A percentile compares a stretch with the other conserved stretches of the same genome.
phyloP scores from a whole-genome alignment of 202 grass and related monocot genomes.

The Dendrocalamus latiflorus region DNA sequence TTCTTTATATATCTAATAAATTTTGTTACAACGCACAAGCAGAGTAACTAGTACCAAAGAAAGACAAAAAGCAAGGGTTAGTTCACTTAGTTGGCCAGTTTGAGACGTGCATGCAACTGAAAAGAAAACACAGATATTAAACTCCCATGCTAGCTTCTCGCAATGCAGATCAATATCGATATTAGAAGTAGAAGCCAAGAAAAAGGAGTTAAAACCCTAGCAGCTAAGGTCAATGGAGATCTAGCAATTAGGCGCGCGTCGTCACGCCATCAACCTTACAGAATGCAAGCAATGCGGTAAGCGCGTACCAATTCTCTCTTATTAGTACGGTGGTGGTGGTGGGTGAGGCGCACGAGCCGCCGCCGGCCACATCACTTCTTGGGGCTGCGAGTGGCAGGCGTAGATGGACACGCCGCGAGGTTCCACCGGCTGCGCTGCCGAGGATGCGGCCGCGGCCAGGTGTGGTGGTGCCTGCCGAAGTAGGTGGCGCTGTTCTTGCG shows the following conservation, averaged over 20 bases:
- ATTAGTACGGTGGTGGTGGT: slow-evolving; percentile 46
- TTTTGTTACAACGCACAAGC: no score
- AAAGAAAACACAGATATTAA: neutral
- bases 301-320: slow-evolving; percentile 16
- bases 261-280: slow-evolving; percentile 16
- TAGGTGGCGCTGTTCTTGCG: slow-evolving; percentile 26
- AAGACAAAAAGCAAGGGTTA: neutral
- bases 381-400: slow-evolving; percentile 46
- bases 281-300: slow-evolving; percentile 5
- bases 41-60: no score
- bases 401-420: slow-evolving; percentile 51
- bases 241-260: neutral
- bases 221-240: slow-evolving; percentile 13
- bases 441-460: neutral
- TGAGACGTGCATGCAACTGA: slow-evolving; percentile 8
- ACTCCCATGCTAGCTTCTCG: neutral
- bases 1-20: no score
- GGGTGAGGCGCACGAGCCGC: slow-evolving; percentile 43
- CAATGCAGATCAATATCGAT: neutral
- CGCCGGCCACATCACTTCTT: slow-evolving; percentile 66
- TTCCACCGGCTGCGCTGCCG: slow-evolving; percentile 21
- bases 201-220: slow-evolving; percentile 37
- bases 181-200: slow-evolving; percentile 12
- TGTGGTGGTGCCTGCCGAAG: slow-evolving; percentile 37
- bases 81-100: neutral